Evolutionary conservation across 768 basidiomycete genomes (phyloP), one percentile per base, ranked within the genome.

Genomic region (Pulveroboletus frians): DNA sequence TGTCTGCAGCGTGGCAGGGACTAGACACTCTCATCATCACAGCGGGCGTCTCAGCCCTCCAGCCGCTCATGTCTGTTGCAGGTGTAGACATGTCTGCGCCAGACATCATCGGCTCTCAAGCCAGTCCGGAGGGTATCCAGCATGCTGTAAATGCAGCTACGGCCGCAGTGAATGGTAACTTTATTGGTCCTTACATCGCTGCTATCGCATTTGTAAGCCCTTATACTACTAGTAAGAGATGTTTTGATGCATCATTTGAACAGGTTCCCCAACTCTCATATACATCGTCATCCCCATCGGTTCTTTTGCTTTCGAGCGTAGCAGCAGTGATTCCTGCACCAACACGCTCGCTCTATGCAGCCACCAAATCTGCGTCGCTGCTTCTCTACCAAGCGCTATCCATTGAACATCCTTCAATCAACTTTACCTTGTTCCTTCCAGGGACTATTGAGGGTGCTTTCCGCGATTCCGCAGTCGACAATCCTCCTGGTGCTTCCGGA

Each of bases 281-380:
- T 21, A 77, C 83, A 0, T 92, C 90, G 0, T 48, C 63, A 0
- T 74, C 79, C 0, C 92, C 92, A 0, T 80, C 88, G 0, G 73
- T 95, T 32, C 78, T 91, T 23, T 80, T 94, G 36, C 63, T 96
- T 31, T 90, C 90, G 8, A 87, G 84, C 26, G 71, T 85, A 3
- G 93, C 85, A 3, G 81, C 89, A 3, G 72, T 85, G 6, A 82
- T 93, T 31, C 88, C 93, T 3, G 81, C 92, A 0, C 93, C 93
- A 1, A 92, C 88, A 1, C 84, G 93, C 7, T 71, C 88, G 1
- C 69, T 97, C 31, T 97, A 97, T 62, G 81, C 78, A 0, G 81
- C 91, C 3, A 88, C 86, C 9, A 96, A 97, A 65, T 75, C 85
- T 3, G 87, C 92, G 0, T 81, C 86, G 1, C 76, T 89, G 26